phyloP scores from a whole-genome alignment of 805 yeast species.

The Cyberlindnera euphorbiiphila region DNA sequence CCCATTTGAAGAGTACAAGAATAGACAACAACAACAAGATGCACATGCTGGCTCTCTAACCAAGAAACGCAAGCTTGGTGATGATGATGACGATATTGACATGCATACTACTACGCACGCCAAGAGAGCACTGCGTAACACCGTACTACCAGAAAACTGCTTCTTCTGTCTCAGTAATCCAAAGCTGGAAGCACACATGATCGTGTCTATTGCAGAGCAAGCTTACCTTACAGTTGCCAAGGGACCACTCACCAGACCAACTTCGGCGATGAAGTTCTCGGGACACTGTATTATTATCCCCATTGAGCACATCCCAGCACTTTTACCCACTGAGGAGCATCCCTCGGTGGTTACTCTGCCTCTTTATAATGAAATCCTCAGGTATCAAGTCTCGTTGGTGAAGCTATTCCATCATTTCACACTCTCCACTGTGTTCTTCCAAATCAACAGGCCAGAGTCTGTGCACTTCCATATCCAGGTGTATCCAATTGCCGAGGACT shows the following conservation, averaged over 20 bases:
- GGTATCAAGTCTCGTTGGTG: constrained; percentile 46
- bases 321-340: constrained; percentile 24
- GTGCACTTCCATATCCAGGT: constrained; percentile 77
- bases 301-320: constrained; percentile 62
- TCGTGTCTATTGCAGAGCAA: constrained; percentile 65
- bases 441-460: constrained; percentile 57
- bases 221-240: constrained; percentile 75
- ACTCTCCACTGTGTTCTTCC: constrained; percentile 59
- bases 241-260: constrained; percentile 71
- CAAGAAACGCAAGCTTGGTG: constrained; percentile 9
- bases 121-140: constrained; percentile 25
- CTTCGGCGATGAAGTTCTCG: constrained; percentile 49
- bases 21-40: constrained; percentile 2
- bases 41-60: constrained; percentile 11
- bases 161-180: constrained; percentile 85
- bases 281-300: constrained; percentile 85
- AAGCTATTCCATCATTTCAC: constrained; percentile 42
- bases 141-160: constrained; percentile 58
- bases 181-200: constrained; percentile 71
- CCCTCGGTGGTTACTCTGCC: constrained; percentile 28
- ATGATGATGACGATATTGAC: constrained; percentile 4
- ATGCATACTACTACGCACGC: constrained; percentile 7
- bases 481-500: constrained; percentile 58
- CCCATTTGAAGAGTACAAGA: constrained; percentile 26
- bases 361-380: constrained; percentile 40